phyloP scores from a whole-genome alignment of 257 asterid species.

The Eustoma russellianum region DNA sequence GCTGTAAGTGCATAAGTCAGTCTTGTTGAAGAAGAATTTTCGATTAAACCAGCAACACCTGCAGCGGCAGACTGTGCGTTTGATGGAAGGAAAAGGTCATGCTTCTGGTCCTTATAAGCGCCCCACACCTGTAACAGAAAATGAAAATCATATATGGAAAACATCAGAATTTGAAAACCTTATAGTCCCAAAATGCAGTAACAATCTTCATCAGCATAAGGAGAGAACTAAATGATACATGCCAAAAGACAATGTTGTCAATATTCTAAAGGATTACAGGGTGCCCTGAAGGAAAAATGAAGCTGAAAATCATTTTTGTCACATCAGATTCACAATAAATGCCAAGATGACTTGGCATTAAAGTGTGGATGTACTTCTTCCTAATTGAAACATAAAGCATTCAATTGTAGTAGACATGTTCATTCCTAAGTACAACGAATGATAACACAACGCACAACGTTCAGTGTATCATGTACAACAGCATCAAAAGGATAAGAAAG shows the following conservation, averaged over 20 bases:
- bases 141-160: too few species aligned
- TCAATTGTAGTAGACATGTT: not conserved
- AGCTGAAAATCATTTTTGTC: too few species aligned
- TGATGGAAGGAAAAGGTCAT: slow-evolving; percentile 95
- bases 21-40: slow-evolving; percentile 70
- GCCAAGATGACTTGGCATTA: too few species aligned
- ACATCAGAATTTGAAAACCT: too few species aligned
- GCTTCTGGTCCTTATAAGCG: slow-evolving; percentile 96
- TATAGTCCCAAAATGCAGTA: too few species aligned
- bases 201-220: too few species aligned
- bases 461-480: not conserved
- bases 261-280: too few species aligned
- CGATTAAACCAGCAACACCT: slow-evolving; percentile 97
- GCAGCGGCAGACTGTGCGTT: slow-evolving; percentile 97
- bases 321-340: too few species aligned
- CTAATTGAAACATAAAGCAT: not conserved
- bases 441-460: not conserved
- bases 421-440: not conserved
- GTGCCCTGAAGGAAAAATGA: too few species aligned
- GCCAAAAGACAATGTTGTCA: too few species aligned
- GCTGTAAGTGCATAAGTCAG: slow-evolving; percentile 76
- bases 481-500: not conserved
- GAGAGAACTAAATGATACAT: too few species aligned
- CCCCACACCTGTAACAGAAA: slow-evolving; percentile 43
- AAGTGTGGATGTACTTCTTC: not conserved